Percentiles rank a stretch among this genome's conserved stretches.
These are phyloP conservation scores for Suaeda aralocaspica DNA, from an alignment of 148 eudicot genomes.

Conservation along the genomic window DNA sequence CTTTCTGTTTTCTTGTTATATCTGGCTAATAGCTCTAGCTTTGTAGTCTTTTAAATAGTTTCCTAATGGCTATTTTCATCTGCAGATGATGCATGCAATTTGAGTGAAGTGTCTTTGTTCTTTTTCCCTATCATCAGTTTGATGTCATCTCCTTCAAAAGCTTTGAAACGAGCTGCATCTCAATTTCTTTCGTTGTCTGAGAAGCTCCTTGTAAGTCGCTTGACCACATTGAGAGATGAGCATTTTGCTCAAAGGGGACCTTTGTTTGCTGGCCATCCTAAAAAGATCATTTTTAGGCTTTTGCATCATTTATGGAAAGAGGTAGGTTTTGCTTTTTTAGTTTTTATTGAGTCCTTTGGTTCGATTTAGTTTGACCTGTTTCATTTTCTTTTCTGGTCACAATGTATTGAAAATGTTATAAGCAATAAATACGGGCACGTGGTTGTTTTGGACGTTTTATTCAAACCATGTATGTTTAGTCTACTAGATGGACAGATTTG, in stretches of 20 bases:
- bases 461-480: too few species aligned
- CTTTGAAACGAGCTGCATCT: constrained; percentile 66
- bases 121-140: constrained; percentile 70
- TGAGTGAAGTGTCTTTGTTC: constrained; percentile 51
- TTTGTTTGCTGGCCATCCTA: constrained; percentile 46
- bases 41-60: neutral
- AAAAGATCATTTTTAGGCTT: constrained; percentile 47
- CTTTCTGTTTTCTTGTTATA: neutral
- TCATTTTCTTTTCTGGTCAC: neutral
- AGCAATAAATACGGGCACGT: too few species aligned
- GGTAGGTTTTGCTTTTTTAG: constrained; percentile 35
- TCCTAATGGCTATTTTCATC: constrained; percentile 18
- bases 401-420: neutral
- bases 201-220: constrained; percentile 36
- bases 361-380: neutral
- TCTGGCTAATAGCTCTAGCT: constrained; percentile 4
- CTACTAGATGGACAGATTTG: too few species aligned
- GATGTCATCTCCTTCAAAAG: constrained; percentile 73
- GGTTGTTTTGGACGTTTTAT: too few species aligned
- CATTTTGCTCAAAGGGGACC: constrained; percentile 20
- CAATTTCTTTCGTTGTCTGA: constrained; percentile 55
- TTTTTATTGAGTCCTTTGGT: neutral
- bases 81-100: constrained; percentile 40
- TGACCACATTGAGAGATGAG: constrained; percentile 23
- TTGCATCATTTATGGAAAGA: constrained; percentile 63